Evolutionary conservation across 257 asterid species (phyloP), one percentile per base, ranked within the genome.

Genomic region (Gentiana straminea): DNA sequence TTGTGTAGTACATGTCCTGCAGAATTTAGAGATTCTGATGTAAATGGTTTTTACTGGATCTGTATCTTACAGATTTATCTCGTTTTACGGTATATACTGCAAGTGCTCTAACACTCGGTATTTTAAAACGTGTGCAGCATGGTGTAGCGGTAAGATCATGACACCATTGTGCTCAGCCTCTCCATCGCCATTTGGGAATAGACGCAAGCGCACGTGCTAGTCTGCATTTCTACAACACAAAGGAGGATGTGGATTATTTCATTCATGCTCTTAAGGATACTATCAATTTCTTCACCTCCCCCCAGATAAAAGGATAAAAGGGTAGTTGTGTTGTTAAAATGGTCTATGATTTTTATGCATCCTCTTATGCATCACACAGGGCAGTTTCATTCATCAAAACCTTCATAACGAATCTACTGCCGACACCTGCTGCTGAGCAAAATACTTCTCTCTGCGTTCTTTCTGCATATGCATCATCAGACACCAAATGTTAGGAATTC

Each of bases 81-180:
- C 24, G 24, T 15, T 15, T 15, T 15, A 15, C 24, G 24, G 24
- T 15, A 15, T 15, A 15, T 15, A 15, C 24, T 15, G 24, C 24
- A 15, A 15, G 24, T 15, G 24, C 24, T 15, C 24, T 8, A 54
- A 34, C 44, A 10, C 11, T 45, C 13, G 45, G 32, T 45, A 12
- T n/a, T n/a, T 12, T 44, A 33, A 12, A 48, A 54, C 24, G 24
- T 59, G 63, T 59, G 52, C 96, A 91, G 95, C 95, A 91, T 46
- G 79, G 93, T 33, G 77, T 91, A 33, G 98, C 94, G 13, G 70
- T 91, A 60, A 79, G 98, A 73, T 84, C 98, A 5, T 95, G 98
- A 2, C 98, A 87, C 68, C 97, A 91, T 60, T 91, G 98, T 41
- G 98, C 98, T 33, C 97, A 87, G 72, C 96, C 94, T 54, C 93